Evolutionary conservation across 495 filamentous ascomycete species (phyloP), one percentile per base, ranked within the genome.

Genomic region (Aspergillus homomorphus): DNA sequence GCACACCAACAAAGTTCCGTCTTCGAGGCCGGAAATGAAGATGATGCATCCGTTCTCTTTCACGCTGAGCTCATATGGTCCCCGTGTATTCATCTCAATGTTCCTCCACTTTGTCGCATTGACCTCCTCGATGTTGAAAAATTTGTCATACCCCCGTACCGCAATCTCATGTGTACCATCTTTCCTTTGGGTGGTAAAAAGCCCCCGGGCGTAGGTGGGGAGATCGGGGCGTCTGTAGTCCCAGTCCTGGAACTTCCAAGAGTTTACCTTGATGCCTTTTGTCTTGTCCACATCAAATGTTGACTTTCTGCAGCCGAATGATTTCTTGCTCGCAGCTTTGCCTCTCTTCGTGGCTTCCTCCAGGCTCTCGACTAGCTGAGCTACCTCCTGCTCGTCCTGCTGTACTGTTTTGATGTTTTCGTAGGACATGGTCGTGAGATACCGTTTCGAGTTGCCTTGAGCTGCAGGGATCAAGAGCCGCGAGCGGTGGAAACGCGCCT

Each of bases 31-130:
- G 22, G 90, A 89, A 46, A 98, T 89, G 76, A 98, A 98, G 46
- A 98, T 97, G 72, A 98, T 98, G 66, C 94, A 98, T 9, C 94
- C 94, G 69, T 98, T 98, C 70, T 98, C 94, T 73, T 98, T 98
- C 59, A 98, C 81, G 54, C 90, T 96, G 23, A 98, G 79, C 74
- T 98, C 95, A 63, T 98, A 98, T 0, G 94, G 95, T 1, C 90
- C 92, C 59, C 84, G 76, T 1, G 94, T 98, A 45, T 89, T 82
- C 8, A 73, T 73, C 64, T 87, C 76, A 53, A 98, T 89, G 68
- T 89, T 90, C 16, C 75, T 66, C 94, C 95, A 98, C 56, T 83
- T 77, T 1, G 94, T 98, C 30, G 84, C 80, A 14, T 75, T 67
- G 2, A 91, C 86, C 71, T 98, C 94, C 45, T 81, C 82, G 24